These are phyloP conservation scores for Phytophthora pisi DNA, from an alignment of 352 stramenopile species.

Conservation along the genomic window DNA sequence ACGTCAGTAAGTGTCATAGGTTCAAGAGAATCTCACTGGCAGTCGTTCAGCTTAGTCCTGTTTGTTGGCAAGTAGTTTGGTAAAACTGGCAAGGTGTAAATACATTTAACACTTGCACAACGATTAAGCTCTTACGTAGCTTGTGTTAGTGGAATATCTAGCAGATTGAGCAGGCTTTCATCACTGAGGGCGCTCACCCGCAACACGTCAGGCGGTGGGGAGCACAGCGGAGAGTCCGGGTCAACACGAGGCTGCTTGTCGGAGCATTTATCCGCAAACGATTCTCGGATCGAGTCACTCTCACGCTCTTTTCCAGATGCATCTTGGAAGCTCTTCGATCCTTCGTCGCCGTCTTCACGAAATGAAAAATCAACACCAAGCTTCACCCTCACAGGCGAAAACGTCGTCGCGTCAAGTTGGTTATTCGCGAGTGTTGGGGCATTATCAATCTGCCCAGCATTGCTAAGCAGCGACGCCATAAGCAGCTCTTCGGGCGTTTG, in stretches of 20 bases:
- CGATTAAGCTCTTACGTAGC: background rate
- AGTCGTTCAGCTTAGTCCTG: no score
- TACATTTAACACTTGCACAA: no score
- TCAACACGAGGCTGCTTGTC: background rate
- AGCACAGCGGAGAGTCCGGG: slow-evolving; percentile 10
- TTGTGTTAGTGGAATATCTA: background rate
- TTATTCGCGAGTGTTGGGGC: background rate
- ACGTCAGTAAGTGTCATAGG: background rate
- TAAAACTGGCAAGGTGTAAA: no score
- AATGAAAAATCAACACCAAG: background rate
- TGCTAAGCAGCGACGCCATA: background rate
- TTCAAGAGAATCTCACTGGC: no score
- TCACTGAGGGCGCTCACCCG: slow-evolving; percentile 2
- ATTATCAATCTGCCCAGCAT: background rate
- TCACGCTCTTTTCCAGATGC: background rate
- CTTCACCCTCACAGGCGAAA: background rate
- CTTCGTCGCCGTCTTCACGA: background rate
- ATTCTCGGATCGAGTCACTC: background rate
- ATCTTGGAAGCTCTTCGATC: background rate
- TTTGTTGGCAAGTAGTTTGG: no score
- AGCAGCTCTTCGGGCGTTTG: background rate
- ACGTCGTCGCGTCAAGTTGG: background rate
- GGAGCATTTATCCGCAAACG: background rate
- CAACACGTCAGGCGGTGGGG: slow-evolving; percentile 9
- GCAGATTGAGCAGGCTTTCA: slow-evolving; percentile 3